These are phyloP conservation scores for Lactarius quietus DNA, from an alignment of 768 basidiomycete genomes.

Conservation along the genomic window DNA sequence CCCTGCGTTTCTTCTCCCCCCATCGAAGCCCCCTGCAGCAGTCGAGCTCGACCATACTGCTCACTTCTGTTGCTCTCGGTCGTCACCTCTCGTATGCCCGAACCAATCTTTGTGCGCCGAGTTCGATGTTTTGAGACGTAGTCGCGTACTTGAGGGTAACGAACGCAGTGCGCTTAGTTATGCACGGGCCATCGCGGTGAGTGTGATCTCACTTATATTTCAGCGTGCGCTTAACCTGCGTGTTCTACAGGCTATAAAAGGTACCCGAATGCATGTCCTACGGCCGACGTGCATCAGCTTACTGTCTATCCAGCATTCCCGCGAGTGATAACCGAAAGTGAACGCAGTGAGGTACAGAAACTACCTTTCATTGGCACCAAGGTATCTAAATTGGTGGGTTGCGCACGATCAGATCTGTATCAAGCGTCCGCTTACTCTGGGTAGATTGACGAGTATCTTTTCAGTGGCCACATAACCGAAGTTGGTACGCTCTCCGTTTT, in stretches of 20 bases:
- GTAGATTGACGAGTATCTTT: slow-evolving; percentile 62
- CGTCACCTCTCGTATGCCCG: slow-evolving; percentile 61
- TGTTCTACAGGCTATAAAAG: slow-evolving; percentile 44
- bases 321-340: slow-evolving; percentile 29
- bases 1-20: slow-evolving; percentile 28
- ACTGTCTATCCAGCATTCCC: slow-evolving; percentile 32
- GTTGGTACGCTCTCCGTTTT: slow-evolving; percentile 39
- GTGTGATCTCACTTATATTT: slow-evolving; percentile 28
- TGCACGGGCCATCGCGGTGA: slow-evolving; percentile 64
- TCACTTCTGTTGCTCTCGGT: slow-evolving; percentile 56
- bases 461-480: slow-evolving; percentile 55
- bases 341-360: slow-evolving; percentile 30
- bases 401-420: neutral
- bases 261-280: slow-evolving; percentile 29
- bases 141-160: slow-evolving; percentile 64
- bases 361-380: slow-evolving; percentile 42
- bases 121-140: slow-evolving; percentile 53
- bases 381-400: slow-evolving; percentile 34
- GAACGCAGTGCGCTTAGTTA: slow-evolving; percentile 68
- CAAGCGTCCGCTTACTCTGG: neutral
- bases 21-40: slow-evolving; percentile 26
- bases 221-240: slow-evolving; percentile 4
- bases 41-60: slow-evolving; percentile 34
- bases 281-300: neutral
- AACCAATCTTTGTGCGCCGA: slow-evolving; percentile 64